phyloP scores from a whole-genome alignment of 1,139 yeast species.

The Trichomonascaceae sp. region DNA sequence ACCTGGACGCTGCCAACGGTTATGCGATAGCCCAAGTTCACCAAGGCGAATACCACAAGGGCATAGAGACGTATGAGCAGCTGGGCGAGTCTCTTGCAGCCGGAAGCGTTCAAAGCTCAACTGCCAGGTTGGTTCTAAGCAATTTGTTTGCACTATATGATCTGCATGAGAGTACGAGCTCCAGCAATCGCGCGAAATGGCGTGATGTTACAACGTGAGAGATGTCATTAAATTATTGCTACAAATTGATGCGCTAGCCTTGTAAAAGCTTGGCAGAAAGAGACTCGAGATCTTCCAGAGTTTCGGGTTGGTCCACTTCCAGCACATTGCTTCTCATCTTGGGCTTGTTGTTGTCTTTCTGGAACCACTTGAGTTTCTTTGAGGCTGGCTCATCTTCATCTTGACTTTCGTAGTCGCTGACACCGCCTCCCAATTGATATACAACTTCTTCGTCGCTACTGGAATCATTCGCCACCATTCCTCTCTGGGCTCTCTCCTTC shows the following conservation, averaged over 20 bases:
- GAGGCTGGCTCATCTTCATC: conserved; percentile 10
- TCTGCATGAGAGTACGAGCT: too few relatives aligned
- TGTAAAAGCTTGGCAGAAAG: conserved; percentile 55
- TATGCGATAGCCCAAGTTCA: neutral
- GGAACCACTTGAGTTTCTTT: conserved; percentile 14
- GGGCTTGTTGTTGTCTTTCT: conserved; percentile 26
- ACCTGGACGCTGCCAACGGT: neutral
- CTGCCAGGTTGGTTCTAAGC: too few relatives aligned
- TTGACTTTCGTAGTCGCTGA: conserved; percentile 4
- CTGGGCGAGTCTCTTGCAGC: too few relatives aligned
- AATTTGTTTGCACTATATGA: too few relatives aligned
- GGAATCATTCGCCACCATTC: conserved; percentile 35
- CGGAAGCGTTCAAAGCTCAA: too few relatives aligned
- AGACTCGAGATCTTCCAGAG: conserved; percentile 87
- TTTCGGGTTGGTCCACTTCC: conserved; percentile 78
- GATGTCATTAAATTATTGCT: too few relatives aligned
- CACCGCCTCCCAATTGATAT: conserved; percentile 1
- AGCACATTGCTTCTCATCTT: conserved; percentile 29
- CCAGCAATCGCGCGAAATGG: too few relatives aligned
- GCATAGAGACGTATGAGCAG: conserved; percentile 2
- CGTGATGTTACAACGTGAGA: too few relatives aligned
- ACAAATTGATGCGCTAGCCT: conserved; percentile 2
- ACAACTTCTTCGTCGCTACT: conserved; percentile 15
- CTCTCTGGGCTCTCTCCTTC: conserved; percentile 45
- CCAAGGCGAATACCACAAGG: neutral